Conservation (phyloP, 1,284 basidiomycete genomes). For the Malassezia japonica region DNA sequence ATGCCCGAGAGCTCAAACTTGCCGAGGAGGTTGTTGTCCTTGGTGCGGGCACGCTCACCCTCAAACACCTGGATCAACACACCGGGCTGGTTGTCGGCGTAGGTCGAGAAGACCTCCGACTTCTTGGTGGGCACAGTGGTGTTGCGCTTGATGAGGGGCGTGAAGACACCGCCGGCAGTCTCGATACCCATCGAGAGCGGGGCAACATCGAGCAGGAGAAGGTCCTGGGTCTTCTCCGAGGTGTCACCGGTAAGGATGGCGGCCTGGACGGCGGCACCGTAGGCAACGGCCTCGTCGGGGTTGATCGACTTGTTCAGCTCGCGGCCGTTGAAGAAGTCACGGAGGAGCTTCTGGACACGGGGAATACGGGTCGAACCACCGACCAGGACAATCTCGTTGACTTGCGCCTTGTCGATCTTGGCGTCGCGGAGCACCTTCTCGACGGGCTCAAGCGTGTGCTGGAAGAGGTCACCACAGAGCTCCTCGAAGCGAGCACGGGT, state of each 20-base stretch:
- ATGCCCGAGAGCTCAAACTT: constrained; percentile 98
- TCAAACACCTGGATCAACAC: constrained; percentile 98
- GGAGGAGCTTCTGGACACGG: constrained; percentile 92
- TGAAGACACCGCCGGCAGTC: constrained; percentile 98
- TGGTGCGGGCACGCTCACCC: constrained; percentile 97
- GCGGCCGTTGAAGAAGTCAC: constrained; percentile 89
- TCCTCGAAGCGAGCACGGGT: constrained; percentile 99
- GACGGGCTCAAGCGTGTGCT: constrained; percentile 88
- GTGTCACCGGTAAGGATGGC: constrained; percentile 96
- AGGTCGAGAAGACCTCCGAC: constrained; percentile 97
- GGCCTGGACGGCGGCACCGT: constrained; percentile 97
- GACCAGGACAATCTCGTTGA: constrained; percentile 94
- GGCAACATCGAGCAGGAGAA: constrained; percentile 91
- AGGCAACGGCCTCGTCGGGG: constrained; percentile 98
- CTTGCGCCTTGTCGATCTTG: constrained; percentile 82
- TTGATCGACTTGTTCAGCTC: constrained; percentile 65
- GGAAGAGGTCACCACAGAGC: constrained; percentile 94
- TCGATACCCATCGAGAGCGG: constrained; percentile 93
- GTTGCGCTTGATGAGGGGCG: constrained; percentile 92
- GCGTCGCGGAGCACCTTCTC: constrained; percentile 97
- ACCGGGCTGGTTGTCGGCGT: constrained; percentile 97
- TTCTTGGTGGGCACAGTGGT: constrained; percentile 99
- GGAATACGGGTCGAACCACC: constrained; percentile 98
- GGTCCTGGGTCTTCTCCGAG: constrained; percentile 92
- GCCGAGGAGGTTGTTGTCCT: constrained; percentile 98